Evolutionary conservation across 805 yeast species (phyloP).

Genomic region (Pichia cabralensis): DNA sequence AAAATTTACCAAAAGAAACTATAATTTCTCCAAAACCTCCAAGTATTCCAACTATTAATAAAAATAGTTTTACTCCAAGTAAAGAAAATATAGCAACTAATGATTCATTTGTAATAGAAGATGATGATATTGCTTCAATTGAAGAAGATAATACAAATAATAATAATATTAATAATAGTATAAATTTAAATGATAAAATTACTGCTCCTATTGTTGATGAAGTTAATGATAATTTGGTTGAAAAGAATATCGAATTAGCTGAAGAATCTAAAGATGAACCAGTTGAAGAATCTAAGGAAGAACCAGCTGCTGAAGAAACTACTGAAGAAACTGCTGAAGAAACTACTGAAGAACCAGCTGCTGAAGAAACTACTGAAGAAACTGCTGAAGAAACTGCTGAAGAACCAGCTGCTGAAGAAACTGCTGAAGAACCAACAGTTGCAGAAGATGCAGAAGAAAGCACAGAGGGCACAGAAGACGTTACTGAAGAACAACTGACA

Average conservation of each 20-base stretch:
- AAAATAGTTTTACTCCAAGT: slow-evolving; percentile 7
- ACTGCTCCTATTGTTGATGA: slow-evolving; percentile 3
- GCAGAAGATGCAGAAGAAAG: slow-evolving; percentile 5
- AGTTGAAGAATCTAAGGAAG: slow-evolving; percentile 5
- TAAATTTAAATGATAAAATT: background rate
- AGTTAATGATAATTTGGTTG: slow-evolving; percentile 13
- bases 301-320: slow-evolving; percentile 8
- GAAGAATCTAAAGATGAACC: slow-evolving; percentile 1
- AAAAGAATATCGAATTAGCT: background rate
- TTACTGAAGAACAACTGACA: background rate
- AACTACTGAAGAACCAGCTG: background rate
- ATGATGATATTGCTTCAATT: slow-evolving; percentile 13
- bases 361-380: slow-evolving; percentile 6
- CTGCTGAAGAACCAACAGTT: slow-evolving; percentile 2
- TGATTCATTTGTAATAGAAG: slow-evolving; percentile 23
- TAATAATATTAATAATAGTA: background rate
- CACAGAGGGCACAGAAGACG: background rate
- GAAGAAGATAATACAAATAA: slow-evolving; percentile 18
- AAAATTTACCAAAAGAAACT: slow-evolving; percentile 23
- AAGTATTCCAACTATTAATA: background rate
- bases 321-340: background rate
- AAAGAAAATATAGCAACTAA: slow-evolving; percentile 13
- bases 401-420: background rate
- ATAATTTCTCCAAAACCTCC: slow-evolving; percentile 22
- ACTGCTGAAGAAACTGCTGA: slow-evolving; percentile 2